These are phyloP conservation scores for Polyrhizophydium stewartii DNA, from an alignment of 371 early-diverging fungal genomes.

Conservation along the genomic window DNA sequence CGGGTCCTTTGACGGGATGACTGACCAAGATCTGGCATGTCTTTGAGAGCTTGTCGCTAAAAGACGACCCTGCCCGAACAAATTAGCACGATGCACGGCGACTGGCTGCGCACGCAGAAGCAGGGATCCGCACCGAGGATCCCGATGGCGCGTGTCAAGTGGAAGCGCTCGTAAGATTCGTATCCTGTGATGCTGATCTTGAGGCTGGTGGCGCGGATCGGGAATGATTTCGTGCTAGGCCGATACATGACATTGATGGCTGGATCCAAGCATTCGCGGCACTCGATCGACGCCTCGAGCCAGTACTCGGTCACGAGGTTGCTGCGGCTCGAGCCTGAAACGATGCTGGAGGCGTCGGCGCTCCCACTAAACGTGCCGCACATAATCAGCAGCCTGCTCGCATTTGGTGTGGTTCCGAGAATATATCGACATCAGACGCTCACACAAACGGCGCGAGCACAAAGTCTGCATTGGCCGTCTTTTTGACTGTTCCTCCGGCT, in stretches of 20 bases:
- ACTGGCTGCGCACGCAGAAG: neutral
- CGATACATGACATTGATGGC: conserved; percentile 7
- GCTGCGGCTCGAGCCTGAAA: no score
- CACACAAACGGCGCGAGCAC: no score
- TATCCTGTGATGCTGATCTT: conserved; percentile 31
- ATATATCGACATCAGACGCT: no score
- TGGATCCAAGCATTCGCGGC: neutral
- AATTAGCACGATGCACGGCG: no score
- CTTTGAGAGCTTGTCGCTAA: conserved; percentile 27
- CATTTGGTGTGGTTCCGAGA: no score
- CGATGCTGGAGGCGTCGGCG: no score
- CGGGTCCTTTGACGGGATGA: conserved; percentile 3
- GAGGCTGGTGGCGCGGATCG: conserved; percentile 10
- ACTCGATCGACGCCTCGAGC: conserved; percentile 22
- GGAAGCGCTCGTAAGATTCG: conserved; percentile 21
- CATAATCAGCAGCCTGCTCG: no score
- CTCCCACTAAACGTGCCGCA: no score
- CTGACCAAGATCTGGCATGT: neutral
- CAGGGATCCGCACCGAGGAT: neutral
- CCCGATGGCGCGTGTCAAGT: conserved; percentile 11
- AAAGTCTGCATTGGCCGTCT: no score
- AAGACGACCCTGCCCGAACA: conserved; percentile 29
- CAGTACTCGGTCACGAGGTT: conserved; percentile 23
- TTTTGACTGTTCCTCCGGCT: no score
- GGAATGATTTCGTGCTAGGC: conserved; percentile 6